phyloP scores from a whole-genome alignment of 768 basidiomycete genomes.

The Boletellus emodensis region DNA sequence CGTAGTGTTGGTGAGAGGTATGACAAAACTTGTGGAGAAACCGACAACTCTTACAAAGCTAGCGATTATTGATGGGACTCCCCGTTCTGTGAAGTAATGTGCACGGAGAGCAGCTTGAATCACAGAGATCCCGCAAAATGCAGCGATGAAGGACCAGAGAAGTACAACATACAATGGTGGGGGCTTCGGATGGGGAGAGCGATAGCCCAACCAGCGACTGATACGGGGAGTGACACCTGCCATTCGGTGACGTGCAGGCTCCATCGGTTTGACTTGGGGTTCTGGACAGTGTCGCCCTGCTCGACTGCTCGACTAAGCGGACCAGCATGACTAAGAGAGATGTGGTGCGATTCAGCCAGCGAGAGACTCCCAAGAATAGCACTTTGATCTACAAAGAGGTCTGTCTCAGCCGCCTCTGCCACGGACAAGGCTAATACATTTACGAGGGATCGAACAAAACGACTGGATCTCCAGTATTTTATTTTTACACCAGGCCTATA shows the following conservation, averaged over 20 bases:
- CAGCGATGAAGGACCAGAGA: conserved; percentile 49
- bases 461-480: no score
- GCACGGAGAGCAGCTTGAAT: conserved; percentile 50
- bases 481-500: no score
- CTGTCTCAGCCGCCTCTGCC: no score
- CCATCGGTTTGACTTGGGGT: not conserved
- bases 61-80: conserved; percentile 32
- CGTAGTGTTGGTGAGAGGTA: not conserved
- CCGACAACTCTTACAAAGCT: conserved; percentile 18
- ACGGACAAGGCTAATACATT: no score
- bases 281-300: not conserved
- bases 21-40: not conserved
- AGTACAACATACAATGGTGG: not conserved
- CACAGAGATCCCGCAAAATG: conserved; percentile 46
- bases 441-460: no score
- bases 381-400: no score
- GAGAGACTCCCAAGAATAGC: no score
- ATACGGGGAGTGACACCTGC: conserved; percentile 1
- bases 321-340: no score
- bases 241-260: not conserved
- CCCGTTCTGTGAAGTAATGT: conserved; percentile 43
- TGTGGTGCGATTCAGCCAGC: no score
- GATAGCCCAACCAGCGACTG: conserved; percentile 14
- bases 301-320: not conserved
- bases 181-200: conserved; percentile 6